phyloP scores from a whole-genome alignment of 2,329 filamentous ascomycete species.

The Sclerotinia minor region DNA sequence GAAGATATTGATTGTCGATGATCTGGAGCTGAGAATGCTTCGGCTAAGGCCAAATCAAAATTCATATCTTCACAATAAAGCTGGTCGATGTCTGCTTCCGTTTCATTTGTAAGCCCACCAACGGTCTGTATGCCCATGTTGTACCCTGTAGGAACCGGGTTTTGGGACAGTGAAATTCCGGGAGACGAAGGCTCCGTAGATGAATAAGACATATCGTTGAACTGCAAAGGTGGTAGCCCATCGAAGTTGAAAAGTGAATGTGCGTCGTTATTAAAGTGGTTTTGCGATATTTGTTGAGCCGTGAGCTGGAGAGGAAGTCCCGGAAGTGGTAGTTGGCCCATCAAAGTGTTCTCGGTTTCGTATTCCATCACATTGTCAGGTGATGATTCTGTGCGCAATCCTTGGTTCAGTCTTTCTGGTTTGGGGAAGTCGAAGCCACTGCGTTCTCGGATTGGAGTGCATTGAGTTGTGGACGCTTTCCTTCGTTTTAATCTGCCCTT shows the following conservation, averaged over 20 bases:
- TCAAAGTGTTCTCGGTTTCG: slow-evolving; percentile 18
- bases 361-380: slow-evolving; percentile 11
- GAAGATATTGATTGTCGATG: slow-evolving; percentile 5
- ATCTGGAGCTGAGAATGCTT: slow-evolving; percentile 15
- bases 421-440: background rate
- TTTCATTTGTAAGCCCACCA: slow-evolving; percentile 5
- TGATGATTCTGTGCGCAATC: slow-evolving; percentile 12
- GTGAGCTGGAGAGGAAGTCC: slow-evolving; percentile 10
- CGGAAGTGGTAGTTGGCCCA: slow-evolving; percentile 12
- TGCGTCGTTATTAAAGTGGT: slow-evolving; percentile 5
- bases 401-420: slow-evolving; percentile 10
- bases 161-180: slow-evolving; percentile 16
- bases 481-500: slow-evolving; percentile 17
- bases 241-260: slow-evolving; percentile 15
- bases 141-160: slow-evolving; percentile 4
- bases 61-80: slow-evolving; percentile 20
- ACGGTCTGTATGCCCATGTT: slow-evolving; percentile 9
- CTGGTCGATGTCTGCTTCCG: slow-evolving; percentile 12
- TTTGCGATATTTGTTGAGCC: slow-evolving; percentile 7
- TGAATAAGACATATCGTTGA: slow-evolving; percentile 19
- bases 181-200: slow-evolving; percentile 17
- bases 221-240: slow-evolving; percentile 16
- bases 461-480: slow-evolving; percentile 6
- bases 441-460: slow-evolving; percentile 15
- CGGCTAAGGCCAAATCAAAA: slow-evolving; percentile 18